phyloP scores from a whole-genome alignment of 768 basidiomycete genomes.

The Hygrophorus pudorinus region DNA sequence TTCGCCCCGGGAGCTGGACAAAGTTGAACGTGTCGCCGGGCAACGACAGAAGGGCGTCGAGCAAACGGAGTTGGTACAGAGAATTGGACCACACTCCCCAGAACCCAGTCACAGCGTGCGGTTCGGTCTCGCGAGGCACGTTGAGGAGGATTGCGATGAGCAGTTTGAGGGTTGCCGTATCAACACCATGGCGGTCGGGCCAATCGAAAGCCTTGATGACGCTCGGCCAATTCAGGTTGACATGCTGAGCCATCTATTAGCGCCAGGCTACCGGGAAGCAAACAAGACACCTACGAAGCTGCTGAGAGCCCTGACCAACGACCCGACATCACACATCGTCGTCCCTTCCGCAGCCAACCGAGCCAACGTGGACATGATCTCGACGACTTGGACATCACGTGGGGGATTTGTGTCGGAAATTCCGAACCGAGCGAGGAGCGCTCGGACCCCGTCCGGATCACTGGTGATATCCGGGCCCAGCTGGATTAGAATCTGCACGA shows the following conservation, averaged over 20 bases:
- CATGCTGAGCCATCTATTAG: conserved; percentile 34
- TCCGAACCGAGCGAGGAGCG: conserved; percentile 64
- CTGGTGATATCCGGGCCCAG: conserved; percentile 72
- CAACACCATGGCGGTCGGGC: conserved; percentile 73
- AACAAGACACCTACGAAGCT: conserved; percentile 51
- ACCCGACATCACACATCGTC: conserved; percentile 61
- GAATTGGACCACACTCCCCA: conserved; percentile 84
- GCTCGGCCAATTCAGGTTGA: conserved; percentile 65
- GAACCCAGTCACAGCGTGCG: conserved; percentile 76
- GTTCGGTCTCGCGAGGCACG: conserved; percentile 64
- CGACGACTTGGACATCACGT: conserved; percentile 57
- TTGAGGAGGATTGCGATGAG: conserved; percentile 82
- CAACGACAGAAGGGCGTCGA: conserved; percentile 82
- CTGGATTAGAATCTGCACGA: conserved; percentile 68
- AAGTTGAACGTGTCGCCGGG: conserved; percentile 91
- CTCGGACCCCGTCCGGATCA: conserved; percentile 61
- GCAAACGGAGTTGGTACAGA: conserved; percentile 73
- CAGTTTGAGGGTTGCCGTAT: conserved; percentile 83
- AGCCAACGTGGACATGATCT: conserved; percentile 59
- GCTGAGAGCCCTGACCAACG: conserved; percentile 61
- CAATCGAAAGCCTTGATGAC: conserved; percentile 84
- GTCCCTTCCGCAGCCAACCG: conserved; percentile 66
- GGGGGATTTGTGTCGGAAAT: conserved; percentile 66
- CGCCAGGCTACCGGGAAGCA: not conserved
- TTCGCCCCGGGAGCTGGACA: conserved; percentile 72